Percentiles rank a stretch among this genome's conserved stretches.
Evolutionary conservation across 2,329 filamentous ascomycete species (phyloP).

Genomic region (Sclerotinia glacialis): DNA sequence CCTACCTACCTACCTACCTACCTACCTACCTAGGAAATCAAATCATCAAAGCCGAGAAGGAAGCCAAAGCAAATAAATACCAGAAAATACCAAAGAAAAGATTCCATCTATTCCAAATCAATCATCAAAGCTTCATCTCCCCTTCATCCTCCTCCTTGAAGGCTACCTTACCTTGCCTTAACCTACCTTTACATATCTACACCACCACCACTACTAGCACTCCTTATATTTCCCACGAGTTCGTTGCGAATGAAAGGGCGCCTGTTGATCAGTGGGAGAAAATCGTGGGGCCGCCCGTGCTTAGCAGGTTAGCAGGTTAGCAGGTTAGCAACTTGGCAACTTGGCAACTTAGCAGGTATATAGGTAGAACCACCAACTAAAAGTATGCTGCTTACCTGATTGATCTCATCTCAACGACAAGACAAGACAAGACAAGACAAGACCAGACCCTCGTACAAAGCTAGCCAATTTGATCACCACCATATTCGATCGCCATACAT

Average conservation of each 20-base stretch:
- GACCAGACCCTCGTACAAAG: neutral
- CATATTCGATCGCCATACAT: neutral
- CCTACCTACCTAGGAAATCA: no score
- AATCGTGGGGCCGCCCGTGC: neutral
- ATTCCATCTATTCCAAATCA: neutral
- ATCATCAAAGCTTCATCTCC: neutral
- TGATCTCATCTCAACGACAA: neutral
- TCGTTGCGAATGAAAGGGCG: constrained; percentile 4
- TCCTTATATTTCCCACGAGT: constrained; percentile 2
- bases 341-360: no score
- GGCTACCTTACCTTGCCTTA: neutral
- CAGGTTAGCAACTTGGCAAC: no score
- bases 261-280: constrained; percentile 9
- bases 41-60: neutral
- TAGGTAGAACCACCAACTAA: no score
- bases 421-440: no score
- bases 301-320: no score
- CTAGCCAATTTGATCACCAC: no score
- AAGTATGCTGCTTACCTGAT: constrained; percentile 9
- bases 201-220: neutral
- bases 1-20: no score
- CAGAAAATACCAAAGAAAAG: neutral
- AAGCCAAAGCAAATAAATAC: neutral
- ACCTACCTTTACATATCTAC: neutral
- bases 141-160: neutral